Conservation (phyloP, 2,329 filamentous ascomycete genomes). For the Fusarium piperis region DNA sequence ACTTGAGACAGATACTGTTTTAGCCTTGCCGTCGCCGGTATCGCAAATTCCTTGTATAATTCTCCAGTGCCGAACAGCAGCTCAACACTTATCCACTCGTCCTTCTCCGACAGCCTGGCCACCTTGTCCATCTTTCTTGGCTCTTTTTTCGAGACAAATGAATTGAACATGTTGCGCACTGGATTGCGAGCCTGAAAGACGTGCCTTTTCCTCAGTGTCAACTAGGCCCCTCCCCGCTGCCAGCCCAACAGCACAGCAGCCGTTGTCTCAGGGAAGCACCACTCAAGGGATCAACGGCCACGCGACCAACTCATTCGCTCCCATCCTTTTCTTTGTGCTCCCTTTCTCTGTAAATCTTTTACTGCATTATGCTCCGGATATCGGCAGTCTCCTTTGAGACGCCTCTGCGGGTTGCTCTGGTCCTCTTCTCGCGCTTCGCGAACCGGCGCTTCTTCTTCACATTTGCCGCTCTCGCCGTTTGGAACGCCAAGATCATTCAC, state of each 20-base stretch:
- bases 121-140: background rate
- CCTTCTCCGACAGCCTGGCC: background rate
- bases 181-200: background rate
- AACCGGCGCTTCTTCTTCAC: constrained; percentile 47
- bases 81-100: background rate
- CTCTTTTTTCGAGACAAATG: background rate
- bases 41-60: background rate
- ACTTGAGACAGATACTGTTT: background rate
- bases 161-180: background rate
- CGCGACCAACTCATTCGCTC: background rate
- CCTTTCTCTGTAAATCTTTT: background rate
- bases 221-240: background rate
- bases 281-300: background rate
- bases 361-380: constrained; percentile 9
- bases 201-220: background rate
- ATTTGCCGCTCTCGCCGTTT: constrained; percentile 43
- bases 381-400: background rate
- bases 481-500: constrained; percentile 46
- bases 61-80: background rate
- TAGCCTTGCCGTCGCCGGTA: background rate
- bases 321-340: constrained; percentile 62
- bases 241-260: background rate
- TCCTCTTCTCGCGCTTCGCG: constrained; percentile 34
- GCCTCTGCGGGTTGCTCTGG: background rate
- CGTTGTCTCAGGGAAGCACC: background rate